Base-by-base conservation (phyloP, 2,329 filamentous ascomycete genomes). In the Bipolaris zeicola region DNA sequence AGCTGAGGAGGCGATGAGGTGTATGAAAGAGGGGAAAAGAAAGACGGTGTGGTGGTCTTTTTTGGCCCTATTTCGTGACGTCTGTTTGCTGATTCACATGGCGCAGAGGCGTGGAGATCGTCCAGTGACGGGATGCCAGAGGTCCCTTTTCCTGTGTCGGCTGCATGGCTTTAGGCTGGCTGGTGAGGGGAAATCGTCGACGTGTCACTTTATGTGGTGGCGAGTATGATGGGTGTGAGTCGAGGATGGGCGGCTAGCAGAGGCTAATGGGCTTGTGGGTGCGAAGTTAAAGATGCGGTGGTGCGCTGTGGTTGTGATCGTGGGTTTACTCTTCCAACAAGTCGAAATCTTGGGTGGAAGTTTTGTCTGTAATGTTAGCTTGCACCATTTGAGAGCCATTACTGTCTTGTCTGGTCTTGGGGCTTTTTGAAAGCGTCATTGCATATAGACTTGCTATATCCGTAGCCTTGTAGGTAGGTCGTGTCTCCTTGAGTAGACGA, bases 341-440 rank as follows among this genome's bases (percentile, higher is more conserved):
- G 26, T 16, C 8, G 16, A 24, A n/a, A 20, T 11, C n/a, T 36
- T 41, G 38, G 31, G 18, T 43, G 13, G 24, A 24, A 22, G 0
- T n/a, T 28, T 34, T 33, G 22, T 18, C 52, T 50, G 52, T 50
- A 39, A 22, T 37, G 39, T 55, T 55, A 50, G 52, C 18, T 3
- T 55, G 46, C 50, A 50, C 24, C 46, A 13, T 50, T 49, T 18
- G 24, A 22, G n/a, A 44, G 3, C 39, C 3, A 45, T 26, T 16
- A 8, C 18, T 3, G 3, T 24, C n/a, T 2, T 50, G 18, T 55
- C 6, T 2, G 14, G n/a, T 13, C 6, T 2, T 18, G 11, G 5
- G 10, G 24, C 14, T 31, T 26, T 36, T 47, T 43, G 22, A 5
- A 6, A 28, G 34, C 26, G 10, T 44, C 42, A 34, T 31, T 26